A percentile compares a stretch with the other conserved stretches of the same genome.
Conservation (phyloP, 495 filamentous ascomycete genomes). For the Diplogelasinospora grovesii region DNA sequence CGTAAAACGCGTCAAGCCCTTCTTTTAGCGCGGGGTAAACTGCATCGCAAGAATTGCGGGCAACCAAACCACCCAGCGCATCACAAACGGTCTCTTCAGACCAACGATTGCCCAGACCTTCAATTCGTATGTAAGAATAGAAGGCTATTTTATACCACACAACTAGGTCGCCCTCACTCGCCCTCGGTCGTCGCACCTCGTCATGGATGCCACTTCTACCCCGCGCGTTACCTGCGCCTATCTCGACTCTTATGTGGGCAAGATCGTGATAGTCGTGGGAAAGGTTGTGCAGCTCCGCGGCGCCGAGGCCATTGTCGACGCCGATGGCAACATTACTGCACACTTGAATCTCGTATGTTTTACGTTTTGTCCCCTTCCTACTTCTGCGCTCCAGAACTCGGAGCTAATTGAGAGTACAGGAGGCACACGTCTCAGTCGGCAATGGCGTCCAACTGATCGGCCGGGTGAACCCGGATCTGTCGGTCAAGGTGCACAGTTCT, state of each 20-base stretch:
- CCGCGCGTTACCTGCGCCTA: slow-evolving; percentile 64
- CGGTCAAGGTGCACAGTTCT: slow-evolving; percentile 65
- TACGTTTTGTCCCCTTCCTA: not conserved
- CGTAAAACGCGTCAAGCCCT: no score
- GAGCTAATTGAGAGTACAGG: slow-evolving; percentile 39
- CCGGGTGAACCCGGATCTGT: slow-evolving; percentile 77
- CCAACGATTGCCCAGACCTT: no score
- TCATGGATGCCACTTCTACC: slow-evolving; percentile 50
- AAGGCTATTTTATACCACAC: not conserved
- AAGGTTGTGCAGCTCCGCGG: slow-evolving; percentile 75
- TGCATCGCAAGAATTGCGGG: no score
- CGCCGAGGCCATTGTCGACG: slow-evolving; percentile 72
- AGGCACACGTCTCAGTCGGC: slow-evolving; percentile 69
- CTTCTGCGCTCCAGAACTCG: not conserved
- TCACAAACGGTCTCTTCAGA: no score
- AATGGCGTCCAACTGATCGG: slow-evolving; percentile 85
- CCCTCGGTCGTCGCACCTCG: not conserved
- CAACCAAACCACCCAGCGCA: no score
- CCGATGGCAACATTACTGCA: slow-evolving; percentile 63
- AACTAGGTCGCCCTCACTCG: not conserved
- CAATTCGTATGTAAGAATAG: no score
- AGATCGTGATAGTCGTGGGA: slow-evolving; percentile 77
- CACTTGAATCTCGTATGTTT: slow-evolving; percentile 61
- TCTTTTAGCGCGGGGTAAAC: no score
- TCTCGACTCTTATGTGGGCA: slow-evolving; percentile 61